These are phyloP conservation scores for Sechiopsis laciniata DNA, from an alignment of 306 rosid genomes.

Conservation along the genomic window DNA sequence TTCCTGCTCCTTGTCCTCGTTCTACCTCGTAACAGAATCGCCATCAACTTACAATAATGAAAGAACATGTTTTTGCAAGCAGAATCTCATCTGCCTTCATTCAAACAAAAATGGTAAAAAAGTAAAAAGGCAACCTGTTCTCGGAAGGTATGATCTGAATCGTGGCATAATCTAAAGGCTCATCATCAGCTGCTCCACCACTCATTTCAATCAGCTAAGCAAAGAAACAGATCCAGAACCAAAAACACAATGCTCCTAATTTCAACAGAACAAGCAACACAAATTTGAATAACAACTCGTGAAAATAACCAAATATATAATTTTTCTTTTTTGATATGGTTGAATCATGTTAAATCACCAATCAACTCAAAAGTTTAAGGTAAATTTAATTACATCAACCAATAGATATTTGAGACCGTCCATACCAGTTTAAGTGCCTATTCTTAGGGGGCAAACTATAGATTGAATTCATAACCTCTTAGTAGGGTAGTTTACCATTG, in stretches of 20 bases:
- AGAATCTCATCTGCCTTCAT: conserved; percentile 1
- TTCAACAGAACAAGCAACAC: not conserved
- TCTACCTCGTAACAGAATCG: not conserved
- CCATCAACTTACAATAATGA: not conserved
- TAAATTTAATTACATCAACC: no score
- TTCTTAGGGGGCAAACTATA: no score
- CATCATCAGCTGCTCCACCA: conserved; percentile 37
- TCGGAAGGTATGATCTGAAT: conserved; percentile 55
- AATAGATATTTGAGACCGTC: no score
- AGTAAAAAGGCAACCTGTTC: conserved; percentile 49
- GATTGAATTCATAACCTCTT: no score
- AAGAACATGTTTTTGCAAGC: not conserved
- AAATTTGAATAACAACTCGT: not conserved
- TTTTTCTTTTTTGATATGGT: no score
- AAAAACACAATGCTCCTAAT: conserved; percentile 10
- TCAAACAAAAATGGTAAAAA: not conserved
- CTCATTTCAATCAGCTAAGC: conserved; percentile 45
- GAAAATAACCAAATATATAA: not conserved
- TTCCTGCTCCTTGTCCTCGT: not conserved
- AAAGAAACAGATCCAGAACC: conserved; percentile 31
- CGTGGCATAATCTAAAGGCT: conserved; percentile 56
- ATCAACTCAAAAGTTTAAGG: no score
- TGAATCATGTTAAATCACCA: no score
- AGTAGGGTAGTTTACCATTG: no score
- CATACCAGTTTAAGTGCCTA: no score